Base-by-base conservation (phyloP, 495 filamentous ascomycete genomes). In the Cercophora samala region DNA sequence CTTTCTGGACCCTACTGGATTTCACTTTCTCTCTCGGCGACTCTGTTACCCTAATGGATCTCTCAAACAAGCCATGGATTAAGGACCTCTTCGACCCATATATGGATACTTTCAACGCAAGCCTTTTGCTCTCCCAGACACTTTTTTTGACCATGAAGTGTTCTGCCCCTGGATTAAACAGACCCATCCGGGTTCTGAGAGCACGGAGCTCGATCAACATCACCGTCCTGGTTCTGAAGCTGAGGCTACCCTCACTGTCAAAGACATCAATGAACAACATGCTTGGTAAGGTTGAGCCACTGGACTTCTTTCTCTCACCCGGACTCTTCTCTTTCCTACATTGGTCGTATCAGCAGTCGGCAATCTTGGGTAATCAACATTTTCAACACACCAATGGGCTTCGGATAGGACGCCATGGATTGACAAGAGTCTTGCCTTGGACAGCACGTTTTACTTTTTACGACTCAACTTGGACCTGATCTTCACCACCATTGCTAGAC, bases 31-130 rank as follows among this genome's bases (percentile, higher is more conserved):
- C 17, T 60, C 58, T 26, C 5, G 22, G 21, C 22, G 58, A 60
- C 23, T 60, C 23, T 60, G 4, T 29, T 24, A 8, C 29, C 58
- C 26, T 18, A 21, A 4, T 56, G 54, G 54, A 56, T 56, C 22
- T 56, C n/a, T n/a, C 54, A 21, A 11, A 58, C 54, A 58, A 58
- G 19, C 19, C 23, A 58, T 58, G 19, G 54, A 46, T 58, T 18
- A 11, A 11, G 58, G 23, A 60, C 58, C 26, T 60, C 23, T 60
- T 56, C 58, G 23, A 60, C 58, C 58, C 21, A 23, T 18, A 46
- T 46, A 11, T 56, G 54, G 54, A 56, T 46, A 46, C 15, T 3
- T 17, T 8, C 37, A 46, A 46, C 37, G 13, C 37, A 46, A 46
- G 6, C 9, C 5, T 46, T 46, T 46, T 46, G 5, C 37, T 46